Evolutionary conservation across 805 yeast genomes (phyloP), one percentile per base, ranked within the genome.

Genomic region (Brettanomyces custersianus): DNA sequence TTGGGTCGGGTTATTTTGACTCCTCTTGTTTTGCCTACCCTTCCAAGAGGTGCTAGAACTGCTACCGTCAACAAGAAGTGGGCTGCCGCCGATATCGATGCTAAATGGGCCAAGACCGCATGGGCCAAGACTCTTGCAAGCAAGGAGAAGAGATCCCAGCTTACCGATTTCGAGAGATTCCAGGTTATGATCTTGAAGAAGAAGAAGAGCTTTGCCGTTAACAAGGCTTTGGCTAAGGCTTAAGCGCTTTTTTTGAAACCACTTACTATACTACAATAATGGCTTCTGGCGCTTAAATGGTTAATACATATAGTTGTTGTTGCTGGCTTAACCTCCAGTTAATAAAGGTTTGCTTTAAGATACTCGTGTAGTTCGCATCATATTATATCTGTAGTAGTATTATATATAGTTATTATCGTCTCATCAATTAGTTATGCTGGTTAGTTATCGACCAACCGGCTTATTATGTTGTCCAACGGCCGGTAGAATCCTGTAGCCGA

Each of bases 111-210:
- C 54, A 72, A 81, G 57, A 72, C 97, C 49, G 66, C 95, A 38
- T 87, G 96, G 96, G 96, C 98, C 63, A 84, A 90, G 83, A 88
- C 87, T 77, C 81, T 92, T 60, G 96, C 94, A 65, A 81, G 84
- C 70, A 86, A 85, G 71, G 80, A 82, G 70, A 85, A 80, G 70
- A 85, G 98, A 79, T 70, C 94, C 60, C 73, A 80, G 63, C 82
- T 94, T 68, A 65, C 90, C 56, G 99, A 92, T 72, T 92, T 92
- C 61, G 96, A 92, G 77, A 88, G 99, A 80, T 92, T 92, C 96
- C 96, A 90, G 79, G 98, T 90, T 57, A 65, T 83, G 68, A 94
- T 87, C 58, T 79, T 87, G 68, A 92, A 83, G 83, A 92, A 90
- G 80, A 96, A 94, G 78, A 86, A 85, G 74, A 83, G 87, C 74